Base-by-base conservation (phyloP, 2,329 filamentous ascomycete genomes). In the Parastagonospora nodorum region DNA sequence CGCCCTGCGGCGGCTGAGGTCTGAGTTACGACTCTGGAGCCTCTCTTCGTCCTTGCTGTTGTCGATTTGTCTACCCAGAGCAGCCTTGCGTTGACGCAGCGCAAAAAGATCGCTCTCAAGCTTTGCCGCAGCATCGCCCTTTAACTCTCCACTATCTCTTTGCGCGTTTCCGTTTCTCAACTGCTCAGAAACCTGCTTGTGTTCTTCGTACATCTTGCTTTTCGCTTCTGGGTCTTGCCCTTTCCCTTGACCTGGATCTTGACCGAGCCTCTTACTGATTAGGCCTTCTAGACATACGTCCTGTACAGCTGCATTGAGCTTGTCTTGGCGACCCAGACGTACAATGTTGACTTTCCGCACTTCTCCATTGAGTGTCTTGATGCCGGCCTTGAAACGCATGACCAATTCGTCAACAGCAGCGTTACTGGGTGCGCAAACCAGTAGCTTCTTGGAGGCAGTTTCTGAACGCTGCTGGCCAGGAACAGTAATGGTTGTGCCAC, bases 371-470 rank as follows among this genome's bases (percentile, higher is more conserved):
- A 84, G 80, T 0, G 90, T 92, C 67, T 87, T 93, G 45, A 99
- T 83, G 4, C 94, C 94, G 45, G 85, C 80, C 75, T 96, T 97
- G 66, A 99, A 83, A 77, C 94, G 88, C 72, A 97, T 86, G 14
- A 99, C 94, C 55, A 99, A 73, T 73, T 99, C 94, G 71, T 99
- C 94, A 5, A 99, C 94, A 29, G 94, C 94, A 6, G 94, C 94
- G 73, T 99, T 99, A 80, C 92, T 97, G 11, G 94, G 94, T n/a
- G 94, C 94, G 68, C 94, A 99, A 19, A 99, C 90, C 24, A 99
- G 82, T 24, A 99, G 80, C 73, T 97, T 99, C 76, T 96, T 97
- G 2, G 84, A 71, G 1, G 78, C 70, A 15, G 63, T 49, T n/a
- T 72, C 64, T 7, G 61, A 63, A 4, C 57, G 61, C 37, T 58